Conservation (phyloP, 345 rosid species). For the Erodium maritimum region DNA sequence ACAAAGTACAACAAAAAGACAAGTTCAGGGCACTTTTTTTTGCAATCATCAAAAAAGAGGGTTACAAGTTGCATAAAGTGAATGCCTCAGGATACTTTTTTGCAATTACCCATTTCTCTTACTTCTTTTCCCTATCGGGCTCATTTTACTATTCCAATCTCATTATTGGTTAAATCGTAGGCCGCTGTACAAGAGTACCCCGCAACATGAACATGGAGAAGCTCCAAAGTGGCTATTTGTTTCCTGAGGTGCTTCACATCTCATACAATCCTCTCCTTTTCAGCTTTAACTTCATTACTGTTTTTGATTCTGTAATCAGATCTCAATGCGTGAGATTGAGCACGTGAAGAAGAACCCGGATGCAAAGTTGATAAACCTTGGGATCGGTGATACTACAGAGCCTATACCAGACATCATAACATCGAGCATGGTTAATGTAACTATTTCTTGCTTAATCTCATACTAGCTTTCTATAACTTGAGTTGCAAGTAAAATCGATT, state of each 20-base stretch:
- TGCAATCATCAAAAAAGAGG: no score
- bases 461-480: not conserved
- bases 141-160: not conserved
- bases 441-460: not conserved
- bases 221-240: conserved; percentile 42
- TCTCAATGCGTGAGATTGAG: conserved; percentile 77
- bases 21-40: no score
- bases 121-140: no score
- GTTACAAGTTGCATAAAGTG: no score
- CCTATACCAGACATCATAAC: conserved; percentile 94
- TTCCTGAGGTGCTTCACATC: conserved; percentile 38
- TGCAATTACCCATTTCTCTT: no score
- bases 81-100: no score
- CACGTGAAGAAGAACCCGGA: conserved; percentile 76
- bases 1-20: no score
- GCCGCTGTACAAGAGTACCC: conserved; percentile 32
- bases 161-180: conserved; percentile 14
- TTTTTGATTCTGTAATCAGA: conserved; percentile 19
- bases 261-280: not conserved
- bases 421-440: conserved; percentile 66
- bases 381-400: conserved; percentile 96
- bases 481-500: not conserved
- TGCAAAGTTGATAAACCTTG: conserved; percentile 83
- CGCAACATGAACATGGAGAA: conserved; percentile 49
- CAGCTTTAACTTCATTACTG: not conserved